A percentile compares a stretch with the other conserved stretches of the same genome.
These are phyloP conservation scores for Leccinum solheimii DNA, from an alignment of 1,284 basidiomycete genomes.

Conservation along the genomic window DNA sequence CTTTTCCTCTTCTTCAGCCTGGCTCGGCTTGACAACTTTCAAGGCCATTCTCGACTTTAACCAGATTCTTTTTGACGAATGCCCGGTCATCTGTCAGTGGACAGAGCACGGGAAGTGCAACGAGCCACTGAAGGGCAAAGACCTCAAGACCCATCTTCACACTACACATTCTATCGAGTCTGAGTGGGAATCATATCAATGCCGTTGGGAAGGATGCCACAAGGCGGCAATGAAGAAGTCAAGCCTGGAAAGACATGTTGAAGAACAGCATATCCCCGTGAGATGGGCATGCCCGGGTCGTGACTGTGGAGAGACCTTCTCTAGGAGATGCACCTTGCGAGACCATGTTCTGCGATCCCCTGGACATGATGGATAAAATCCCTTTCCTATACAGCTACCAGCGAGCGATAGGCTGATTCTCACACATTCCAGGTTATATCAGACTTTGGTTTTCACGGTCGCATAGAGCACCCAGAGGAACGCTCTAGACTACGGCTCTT, in stretches of 20 bases:
- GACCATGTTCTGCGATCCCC: neutral
- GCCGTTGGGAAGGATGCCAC: constrained; percentile 12
- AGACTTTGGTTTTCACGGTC: neutral
- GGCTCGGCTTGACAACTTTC: neutral
- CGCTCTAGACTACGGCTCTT: neutral
- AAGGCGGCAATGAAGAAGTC: constrained; percentile 1
- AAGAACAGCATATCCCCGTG: constrained; percentile 12
- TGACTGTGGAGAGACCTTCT: constrained; percentile 1
- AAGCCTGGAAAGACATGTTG: constrained; percentile 15
- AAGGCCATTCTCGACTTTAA: constrained; percentile 9
- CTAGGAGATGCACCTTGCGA: constrained; percentile 5
- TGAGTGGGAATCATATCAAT: constrained; percentile 7
- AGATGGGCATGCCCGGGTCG: constrained; percentile 13
- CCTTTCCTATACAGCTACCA: constrained; percentile 4
- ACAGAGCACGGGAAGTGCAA: neutral
- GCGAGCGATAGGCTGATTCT: neutral
- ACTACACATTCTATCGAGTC: constrained; percentile 4
- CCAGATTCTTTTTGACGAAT: constrained; percentile 1
- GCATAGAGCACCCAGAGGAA: neutral
- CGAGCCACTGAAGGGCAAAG: neutral
- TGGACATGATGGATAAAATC: neutral
- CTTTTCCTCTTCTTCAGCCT: neutral
- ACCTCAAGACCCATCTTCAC: constrained; percentile 11
- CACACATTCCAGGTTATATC: constrained; percentile 1
- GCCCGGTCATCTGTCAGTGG: constrained; percentile 10